Base-by-base conservation (phyloP, 139 green algal species). In the Mesostigma viride region DNA sequence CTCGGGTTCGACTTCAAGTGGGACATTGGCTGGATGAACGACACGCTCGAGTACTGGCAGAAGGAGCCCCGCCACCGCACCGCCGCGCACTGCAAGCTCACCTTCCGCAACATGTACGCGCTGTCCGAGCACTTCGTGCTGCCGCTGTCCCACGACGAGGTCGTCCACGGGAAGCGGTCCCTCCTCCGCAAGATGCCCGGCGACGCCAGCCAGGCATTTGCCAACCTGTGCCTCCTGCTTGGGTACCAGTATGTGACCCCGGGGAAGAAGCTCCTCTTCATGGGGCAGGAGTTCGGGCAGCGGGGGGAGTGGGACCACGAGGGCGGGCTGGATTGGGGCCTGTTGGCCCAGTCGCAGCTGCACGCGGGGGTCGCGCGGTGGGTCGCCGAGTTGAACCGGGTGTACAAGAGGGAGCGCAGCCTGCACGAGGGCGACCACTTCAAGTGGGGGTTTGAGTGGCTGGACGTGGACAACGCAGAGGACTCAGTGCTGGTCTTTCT, bases 11-110 rank as follows among this genome's bases (percentile, higher is more conserved):
- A 53, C 40, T 53, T 53, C 40, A 53, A 53, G 40, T 53, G 40
- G 40, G 40, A 53, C 40, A 53, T 53, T 14, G 40, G 40, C 40
- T 53, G 40, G 40, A 53, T 53, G 40, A 53, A 53, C 40, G 40
- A 53, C 40, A 53, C 40, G 14, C 40, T 53, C 17, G 40, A 53
- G 40, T 53, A 53, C 17, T 53, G 14, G 14, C 40, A 17, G 14
- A 17, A 24, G 14, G 40, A 53, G 40, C 14, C 40, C 14, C 40
- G 17, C 14, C 40, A 53, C 17, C 14, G 40, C 14, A 53, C 14
- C 40, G 17, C 40, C 40, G 14, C 14, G 14, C 40, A 53, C 40
- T 24, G 17, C 17, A 53, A 53, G 40, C 40, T 53, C 40, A 53
- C 40, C 40, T 53, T 53, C 17, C 40, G 40, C 40, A 53, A 53